Evolutionary conservation across 2,329 filamentous ascomycete species (phyloP).

Genomic region (Helotiales sp.): DNA sequence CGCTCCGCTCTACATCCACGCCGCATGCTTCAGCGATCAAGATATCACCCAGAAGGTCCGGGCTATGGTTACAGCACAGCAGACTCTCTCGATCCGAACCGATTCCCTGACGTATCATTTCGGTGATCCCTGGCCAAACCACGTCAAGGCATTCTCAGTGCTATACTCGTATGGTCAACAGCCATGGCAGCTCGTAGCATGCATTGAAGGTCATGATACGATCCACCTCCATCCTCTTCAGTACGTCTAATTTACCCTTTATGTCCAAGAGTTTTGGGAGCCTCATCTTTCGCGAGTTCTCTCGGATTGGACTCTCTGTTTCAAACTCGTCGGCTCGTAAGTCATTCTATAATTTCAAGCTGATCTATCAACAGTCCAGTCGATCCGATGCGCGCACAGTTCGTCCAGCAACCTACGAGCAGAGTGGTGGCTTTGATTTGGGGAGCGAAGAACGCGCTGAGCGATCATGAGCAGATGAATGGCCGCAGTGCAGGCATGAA

Average conservation of each 20-base stretch:
- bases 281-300: too few species aligned
- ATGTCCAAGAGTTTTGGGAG: too few species aligned
- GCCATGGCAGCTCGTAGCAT: neutral
- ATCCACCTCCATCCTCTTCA: neutral
- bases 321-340: too few species aligned
- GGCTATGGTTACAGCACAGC: neutral
- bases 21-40: neutral
- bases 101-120: slow-evolving; percentile 1
- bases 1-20: neutral
- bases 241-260: too few species aligned
- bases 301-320: too few species aligned
- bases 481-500: neutral
- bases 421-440: neutral
- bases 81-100: neutral
- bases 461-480: neutral
- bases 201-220: neutral
- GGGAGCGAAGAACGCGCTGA: neutral
- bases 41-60: slow-evolving; percentile 4
- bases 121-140: neutral
- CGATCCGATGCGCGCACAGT: neutral
- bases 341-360: too few species aligned
- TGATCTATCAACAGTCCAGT: too few species aligned
- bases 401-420: neutral
- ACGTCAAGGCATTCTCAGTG: neutral
- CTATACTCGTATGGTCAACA: slow-evolving; percentile 4